These are phyloP conservation scores for Claviceps capensis DNA, from an alignment of 2,329 filamentous ascomycete species.

Conservation along the genomic window DNA sequence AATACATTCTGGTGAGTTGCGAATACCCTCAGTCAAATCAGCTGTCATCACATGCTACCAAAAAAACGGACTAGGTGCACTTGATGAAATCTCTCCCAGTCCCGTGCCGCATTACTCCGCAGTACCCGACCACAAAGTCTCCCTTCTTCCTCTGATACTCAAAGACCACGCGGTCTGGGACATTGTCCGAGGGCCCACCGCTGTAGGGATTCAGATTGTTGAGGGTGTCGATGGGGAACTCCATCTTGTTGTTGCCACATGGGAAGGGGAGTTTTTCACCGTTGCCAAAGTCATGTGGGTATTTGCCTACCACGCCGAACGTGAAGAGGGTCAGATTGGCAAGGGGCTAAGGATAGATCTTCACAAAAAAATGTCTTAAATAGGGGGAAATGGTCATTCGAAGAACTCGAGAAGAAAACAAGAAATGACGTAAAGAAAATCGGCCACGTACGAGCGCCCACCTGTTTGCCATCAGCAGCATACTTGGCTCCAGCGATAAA, in stretches of 20 bases:
- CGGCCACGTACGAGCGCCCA: not conserved
- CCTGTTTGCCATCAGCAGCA: not conserved
- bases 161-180: constrained; percentile 2
- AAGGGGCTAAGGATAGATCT: too few relatives aligned
- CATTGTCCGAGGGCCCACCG: not conserved
- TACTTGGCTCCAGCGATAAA: not conserved
- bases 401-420: too few relatives aligned
- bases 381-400: not conserved
- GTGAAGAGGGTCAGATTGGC: not conserved
- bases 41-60: not conserved
- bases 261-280: not conserved
- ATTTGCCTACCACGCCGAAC: not conserved
- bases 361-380: too few relatives aligned
- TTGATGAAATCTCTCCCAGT: not conserved
- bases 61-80: constrained; percentile 4
- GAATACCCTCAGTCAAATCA: too few relatives aligned
- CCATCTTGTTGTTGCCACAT: not conserved
- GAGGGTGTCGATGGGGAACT: not conserved
- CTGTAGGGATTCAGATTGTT: not conserved
- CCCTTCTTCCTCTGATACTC: not conserved
- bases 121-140: not conserved
- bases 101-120: constrained; percentile 1
- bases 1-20: not conserved
- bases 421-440: not conserved
- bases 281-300: not conserved